These are phyloP conservation scores for Fusarium equiseti DNA, from an alignment of 2,329 filamentous ascomycete species.

Conservation along the genomic window DNA sequence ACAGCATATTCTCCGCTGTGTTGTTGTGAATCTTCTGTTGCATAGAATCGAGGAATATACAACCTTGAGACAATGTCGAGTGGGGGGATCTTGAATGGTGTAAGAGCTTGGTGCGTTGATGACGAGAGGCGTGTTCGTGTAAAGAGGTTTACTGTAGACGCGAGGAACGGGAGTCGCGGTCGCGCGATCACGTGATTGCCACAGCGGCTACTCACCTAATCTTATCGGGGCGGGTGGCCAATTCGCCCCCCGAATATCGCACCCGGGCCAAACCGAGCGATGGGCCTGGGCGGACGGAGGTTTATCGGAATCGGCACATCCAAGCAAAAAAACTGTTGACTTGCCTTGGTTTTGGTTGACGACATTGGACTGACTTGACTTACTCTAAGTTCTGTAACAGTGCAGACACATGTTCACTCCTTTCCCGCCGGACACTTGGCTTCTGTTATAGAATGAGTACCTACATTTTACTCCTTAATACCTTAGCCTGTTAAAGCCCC, in stretches of 20 bases:
- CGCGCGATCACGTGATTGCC: slow-evolving; percentile 51
- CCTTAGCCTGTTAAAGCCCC: slow-evolving; percentile 29
- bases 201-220: neutral
- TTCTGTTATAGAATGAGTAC: slow-evolving; percentile 43
- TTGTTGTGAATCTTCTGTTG: slow-evolving; percentile 50
- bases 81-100: neutral
- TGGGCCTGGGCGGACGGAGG: slow-evolving; percentile 44
- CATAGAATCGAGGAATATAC: slow-evolving; percentile 42
- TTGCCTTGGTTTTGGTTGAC: slow-evolving; percentile 37
- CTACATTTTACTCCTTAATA: slow-evolving; percentile 12
- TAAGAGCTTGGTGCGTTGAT: slow-evolving; percentile 8
- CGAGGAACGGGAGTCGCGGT: slow-evolving; percentile 38
- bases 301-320: slow-evolving; percentile 46
- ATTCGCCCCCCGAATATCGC: slow-evolving; percentile 34
- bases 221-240: slow-evolving; percentile 8
- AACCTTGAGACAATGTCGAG: slow-evolving; percentile 3
- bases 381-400: neutral
- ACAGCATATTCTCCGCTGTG: slow-evolving; percentile 54
- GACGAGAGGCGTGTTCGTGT: slow-evolving; percentile 32
- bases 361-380: slow-evolving; percentile 27
- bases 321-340: slow-evolving; percentile 45
- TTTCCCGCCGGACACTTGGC: slow-evolving; percentile 1
- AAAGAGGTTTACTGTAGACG: slow-evolving; percentile 41
- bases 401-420: slow-evolving; percentile 9
- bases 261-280: slow-evolving; percentile 46